These are phyloP conservation scores for Suillus bovinus DNA, from an alignment of 768 basidiomycete genomes.

Conservation along the genomic window DNA sequence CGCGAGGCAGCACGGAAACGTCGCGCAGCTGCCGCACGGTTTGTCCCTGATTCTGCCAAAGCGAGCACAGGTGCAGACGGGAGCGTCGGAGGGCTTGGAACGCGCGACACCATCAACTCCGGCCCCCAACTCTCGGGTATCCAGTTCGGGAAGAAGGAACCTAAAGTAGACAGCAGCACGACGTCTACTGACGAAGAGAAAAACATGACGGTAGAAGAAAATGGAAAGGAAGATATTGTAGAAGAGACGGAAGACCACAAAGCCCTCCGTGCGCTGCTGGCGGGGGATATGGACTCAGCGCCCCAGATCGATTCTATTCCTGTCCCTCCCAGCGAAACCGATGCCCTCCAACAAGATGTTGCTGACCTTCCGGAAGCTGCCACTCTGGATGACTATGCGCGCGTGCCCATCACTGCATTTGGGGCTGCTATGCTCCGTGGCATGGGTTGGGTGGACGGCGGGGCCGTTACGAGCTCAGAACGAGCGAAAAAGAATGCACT, in stretches of 20 bases:
- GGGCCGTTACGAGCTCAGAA: conserved; percentile 60
- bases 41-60: conserved; percentile 63
- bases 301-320: conserved; percentile 64
- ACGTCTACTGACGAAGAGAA: conserved; percentile 15
- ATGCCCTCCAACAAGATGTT: conserved; percentile 85
- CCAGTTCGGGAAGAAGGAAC: conserved; percentile 42
- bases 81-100: conserved; percentile 76
- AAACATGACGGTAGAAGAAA: conserved; percentile 23
- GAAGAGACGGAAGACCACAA: conserved; percentile 74
- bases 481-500: conserved; percentile 54
- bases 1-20: conserved; percentile 72
- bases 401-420: conserved; percentile 90
- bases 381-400: conserved; percentile 82
- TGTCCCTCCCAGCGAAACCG: conserved; percentile 64
- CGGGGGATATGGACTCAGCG: conserved; percentile 40
- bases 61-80: conserved; percentile 64
- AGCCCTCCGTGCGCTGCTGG: conserved; percentile 79
- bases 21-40: conserved; percentile 34
- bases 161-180: conserved; percentile 18
- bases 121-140: conserved; percentile 73
- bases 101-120: conserved; percentile 72
- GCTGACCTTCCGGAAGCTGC: conserved; percentile 74
- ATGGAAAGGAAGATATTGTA: conserved; percentile 31
- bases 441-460: conserved; percentile 94
- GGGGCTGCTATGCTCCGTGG: conserved; percentile 91